Conservation (phyloP, 2,329 filamentous ascomycete genomes). For the Venturia carpophila region DNA sequence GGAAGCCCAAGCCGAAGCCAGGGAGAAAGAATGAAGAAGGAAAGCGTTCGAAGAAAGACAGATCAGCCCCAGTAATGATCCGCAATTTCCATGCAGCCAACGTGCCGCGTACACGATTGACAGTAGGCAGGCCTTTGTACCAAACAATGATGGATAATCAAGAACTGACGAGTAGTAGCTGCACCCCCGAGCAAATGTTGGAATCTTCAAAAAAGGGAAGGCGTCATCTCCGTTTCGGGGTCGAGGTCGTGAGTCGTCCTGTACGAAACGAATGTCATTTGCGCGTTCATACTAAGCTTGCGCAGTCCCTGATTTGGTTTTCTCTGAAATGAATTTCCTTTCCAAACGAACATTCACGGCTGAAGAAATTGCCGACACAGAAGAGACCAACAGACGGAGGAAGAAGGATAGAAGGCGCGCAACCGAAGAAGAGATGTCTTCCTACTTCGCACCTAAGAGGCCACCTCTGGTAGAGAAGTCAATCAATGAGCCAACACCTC, state of each 20-base stretch:
- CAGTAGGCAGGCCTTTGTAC: slow-evolving; percentile 29
- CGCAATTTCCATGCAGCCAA: slow-evolving; percentile 40
- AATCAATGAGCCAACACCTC: slow-evolving; percentile 23
- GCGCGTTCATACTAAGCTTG: neutral
- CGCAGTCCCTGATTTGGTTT: slow-evolving; percentile 44
- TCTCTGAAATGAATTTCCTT: slow-evolving; percentile 45
- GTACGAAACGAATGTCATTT: neutral
- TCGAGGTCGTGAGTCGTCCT: slow-evolving; percentile 33
- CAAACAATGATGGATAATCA: neutral
- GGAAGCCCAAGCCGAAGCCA: neutral
- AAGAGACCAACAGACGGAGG: slow-evolving; percentile 26
- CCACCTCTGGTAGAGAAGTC: slow-evolving; percentile 25
- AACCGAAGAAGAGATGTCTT: slow-evolving; percentile 38
- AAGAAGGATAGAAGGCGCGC: slow-evolving; percentile 27
- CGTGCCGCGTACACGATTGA: slow-evolving; percentile 38
- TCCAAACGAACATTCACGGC: slow-evolving; percentile 30
- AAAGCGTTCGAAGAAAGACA: slow-evolving; percentile 29
- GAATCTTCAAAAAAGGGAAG: slow-evolving; percentile 43
- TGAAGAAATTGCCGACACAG: slow-evolving; percentile 25
- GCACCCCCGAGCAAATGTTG: slow-evolving; percentile 34
- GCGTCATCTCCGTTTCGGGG: slow-evolving; percentile 39
- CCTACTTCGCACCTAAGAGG: slow-evolving; percentile 35
- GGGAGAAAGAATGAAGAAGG: slow-evolving; percentile 27
- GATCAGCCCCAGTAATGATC: slow-evolving; percentile 31
- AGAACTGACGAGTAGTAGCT: slow-evolving; percentile 30